Base-by-base conservation (phyloP, 306 rosid species). In the Cercis canadensis region DNA sequence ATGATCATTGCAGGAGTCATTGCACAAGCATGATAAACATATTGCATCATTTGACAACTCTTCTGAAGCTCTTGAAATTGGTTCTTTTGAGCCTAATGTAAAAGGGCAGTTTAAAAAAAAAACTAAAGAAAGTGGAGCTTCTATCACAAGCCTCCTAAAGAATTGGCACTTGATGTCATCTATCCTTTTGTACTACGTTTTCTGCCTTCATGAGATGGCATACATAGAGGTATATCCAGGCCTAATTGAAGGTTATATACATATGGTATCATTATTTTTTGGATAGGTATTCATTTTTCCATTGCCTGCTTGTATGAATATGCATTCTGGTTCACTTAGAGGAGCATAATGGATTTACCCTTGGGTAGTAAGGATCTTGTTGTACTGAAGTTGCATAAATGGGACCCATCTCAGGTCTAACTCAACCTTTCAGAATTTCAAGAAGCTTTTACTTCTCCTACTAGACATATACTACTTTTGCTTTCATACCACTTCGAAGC, bases 371-470 rank as follows among this genome's bases (percentile, higher is more conserved):
- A 81, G 51, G 92, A 78, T 70, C 92, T 88, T 57, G 83, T 89
- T 78, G 66, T 87, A 74, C 86, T 93, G 78, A 86, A 88, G 82
- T 66, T 93, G 84, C 89, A 85, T 44, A 84, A 78, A 67, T 93
- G 98, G 98, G 81, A 75, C 24, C 67, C 87, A 19, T 85, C 90
- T 8, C 82, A 80, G 66, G 77, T 81, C 52, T 83, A 64, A 57
- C 67, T 88, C 11, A 62, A 75, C 73, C 87, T 90, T 41, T 85
- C 92, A 5, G 96, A 90, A 43, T 93, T 85, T 59, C 96, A 83
- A 2, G 77, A 87, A 85, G 96, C 88, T 68, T 93, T 88, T 76
- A 83, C 90, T 81, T 93, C 98, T 77, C 97, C 98, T 11, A 79
- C 97, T 1, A 90, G 96, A 57, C 85, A 82, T 81, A 67, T 71